phyloP scores from a whole-genome alignment of 768 basidiomycete species.

The Russula abietina region DNA sequence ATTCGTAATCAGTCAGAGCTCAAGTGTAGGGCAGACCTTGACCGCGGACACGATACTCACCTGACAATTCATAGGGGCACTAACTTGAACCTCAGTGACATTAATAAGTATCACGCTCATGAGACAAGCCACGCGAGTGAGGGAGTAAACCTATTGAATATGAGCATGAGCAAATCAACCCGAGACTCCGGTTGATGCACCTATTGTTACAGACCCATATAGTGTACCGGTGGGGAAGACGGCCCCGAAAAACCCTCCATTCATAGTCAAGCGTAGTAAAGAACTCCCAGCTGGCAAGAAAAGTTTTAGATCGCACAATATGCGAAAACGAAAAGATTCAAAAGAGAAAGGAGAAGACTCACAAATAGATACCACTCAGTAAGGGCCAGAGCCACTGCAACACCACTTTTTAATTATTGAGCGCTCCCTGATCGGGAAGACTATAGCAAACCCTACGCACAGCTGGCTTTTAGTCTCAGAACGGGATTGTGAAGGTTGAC shows the following conservation, averaged over 20 bases:
- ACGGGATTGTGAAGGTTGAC: neutral
- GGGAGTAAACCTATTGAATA: neutral
- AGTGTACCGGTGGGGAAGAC: neutral
- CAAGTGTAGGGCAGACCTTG: neutral
- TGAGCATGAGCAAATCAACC: neutral
- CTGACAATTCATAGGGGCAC: neutral
- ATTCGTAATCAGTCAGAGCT: neutral
- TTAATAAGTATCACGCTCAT: neutral
- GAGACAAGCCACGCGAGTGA: neutral
- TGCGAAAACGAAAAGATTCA: neutral
- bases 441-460: neutral
- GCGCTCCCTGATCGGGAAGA: neutral
- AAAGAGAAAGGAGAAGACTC: neutral
- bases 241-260: neutral
- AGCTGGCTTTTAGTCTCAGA: too few relatives aligned
- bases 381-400: neutral
- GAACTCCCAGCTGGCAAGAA: constrained; percentile 1
- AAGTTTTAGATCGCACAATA: neutral
- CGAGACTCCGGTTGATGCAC: neutral
- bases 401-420: neutral
- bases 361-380: neutral
- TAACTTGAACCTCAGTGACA: neutral
- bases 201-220: neutral
- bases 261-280: neutral
- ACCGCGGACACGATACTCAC: neutral